Conservation (phyloP, 2,329 filamentous ascomycete genomes). For the Colletotrichum chrysophilum region DNA sequence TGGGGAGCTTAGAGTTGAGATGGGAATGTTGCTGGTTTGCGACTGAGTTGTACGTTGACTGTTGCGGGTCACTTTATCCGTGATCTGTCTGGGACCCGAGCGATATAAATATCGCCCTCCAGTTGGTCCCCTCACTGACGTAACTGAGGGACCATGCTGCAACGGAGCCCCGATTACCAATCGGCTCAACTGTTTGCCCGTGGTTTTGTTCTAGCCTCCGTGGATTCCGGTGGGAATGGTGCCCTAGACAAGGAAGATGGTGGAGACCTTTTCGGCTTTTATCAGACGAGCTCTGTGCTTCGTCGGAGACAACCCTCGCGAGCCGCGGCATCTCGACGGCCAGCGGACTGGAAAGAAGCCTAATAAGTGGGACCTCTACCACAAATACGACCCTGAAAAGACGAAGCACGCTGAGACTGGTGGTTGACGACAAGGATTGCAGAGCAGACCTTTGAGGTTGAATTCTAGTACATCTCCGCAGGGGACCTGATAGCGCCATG, state of each 20-base stretch:
- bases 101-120: not conserved
- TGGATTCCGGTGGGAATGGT: not conserved
- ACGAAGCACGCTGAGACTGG: not conserved
- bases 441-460: not conserved
- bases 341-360: not conserved
- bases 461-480: not conserved
- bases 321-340: not conserved
- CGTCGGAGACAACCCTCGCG: not conserved
- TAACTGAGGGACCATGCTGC: not conserved
- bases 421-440: not conserved
- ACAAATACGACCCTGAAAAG: not conserved
- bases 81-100: not conserved
- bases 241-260: not conserved
- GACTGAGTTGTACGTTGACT: not conserved
- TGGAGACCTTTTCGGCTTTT: not conserved
- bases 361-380: not conserved
- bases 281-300: not conserved
- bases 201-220: not conserved
- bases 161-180: slow-evolving; percentile 6
- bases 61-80: not conserved
- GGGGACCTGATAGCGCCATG: not conserved
- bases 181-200: not conserved
- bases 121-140: slow-evolving; percentile 10
- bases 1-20: not conserved
- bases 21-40: not conserved